Base-by-base conservation (phyloP, 805 yeast species). In the Suhomyces faveliae region DNA sequence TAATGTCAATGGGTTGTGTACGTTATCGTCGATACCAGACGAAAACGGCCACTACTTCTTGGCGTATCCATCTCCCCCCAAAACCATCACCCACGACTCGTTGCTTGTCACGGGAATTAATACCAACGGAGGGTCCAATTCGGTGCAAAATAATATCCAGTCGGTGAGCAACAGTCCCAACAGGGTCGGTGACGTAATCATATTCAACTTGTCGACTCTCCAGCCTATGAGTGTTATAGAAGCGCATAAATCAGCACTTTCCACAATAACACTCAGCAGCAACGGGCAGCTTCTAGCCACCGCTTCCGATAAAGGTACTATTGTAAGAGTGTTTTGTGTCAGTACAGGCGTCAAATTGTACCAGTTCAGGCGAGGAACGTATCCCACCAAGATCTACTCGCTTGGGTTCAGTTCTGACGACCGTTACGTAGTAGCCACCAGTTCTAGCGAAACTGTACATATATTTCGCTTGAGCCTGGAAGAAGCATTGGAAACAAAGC, bases 381-480 rank as follows among this genome's bases (percentile, higher is more conserved):
- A 91, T 61, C 87, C 89, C 3, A 87, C 97, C 2, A 78, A 74
- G 52, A 87, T 94, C 13, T 82, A 81, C 57, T 85, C 95, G 9
- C 72, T 94, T 53, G 76, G 81, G 30, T 94, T 94, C 67, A 85
- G 89, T 52, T 70, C 74, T 21, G 86, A 87, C 52, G 84, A 87
- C 50, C 74, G 76, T 12, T 79, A 85, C 52, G 71, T 94, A 24
- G 80, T 89, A n/a, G 96, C 92, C 21, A 81, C 92, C 9, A 85
- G 95, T 22, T 82, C 95, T 2, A 89, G 95, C 17, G 95, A 88
- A 39, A 94, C 99, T 0, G 91, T 94, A 19, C 99, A 94, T 65
- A 82, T 94, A 33, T 94, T 92, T 74, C 78, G 90, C 49, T 66
- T 91, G 45, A 87, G 83, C 1, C 81, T 77, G 25, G 76, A 70